phyloP scores from a whole-genome alignment of 2,329 filamentous ascomycete genomes.

The Biscogniauxia mediterranea region DNA sequence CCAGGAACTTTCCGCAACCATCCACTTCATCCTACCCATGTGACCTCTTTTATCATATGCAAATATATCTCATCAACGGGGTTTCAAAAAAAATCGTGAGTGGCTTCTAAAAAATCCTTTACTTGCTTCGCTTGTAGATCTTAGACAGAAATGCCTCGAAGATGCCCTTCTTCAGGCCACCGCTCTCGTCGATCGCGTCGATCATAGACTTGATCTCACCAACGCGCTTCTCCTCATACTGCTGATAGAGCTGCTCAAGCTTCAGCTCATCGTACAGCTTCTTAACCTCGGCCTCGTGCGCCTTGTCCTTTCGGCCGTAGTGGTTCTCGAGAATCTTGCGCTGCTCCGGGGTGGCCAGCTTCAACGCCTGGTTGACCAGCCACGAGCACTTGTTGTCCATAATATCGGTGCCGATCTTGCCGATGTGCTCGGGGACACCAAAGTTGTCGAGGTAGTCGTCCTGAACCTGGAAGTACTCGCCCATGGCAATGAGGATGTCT shows the following conservation, averaged over 20 bases:
- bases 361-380: conserved; percentile 92
- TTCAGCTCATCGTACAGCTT: conserved; percentile 82
- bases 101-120: conserved; percentile 32
- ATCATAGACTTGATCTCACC: conserved; percentile 76
- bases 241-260: conserved; percentile 77
- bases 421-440: conserved; percentile 85
- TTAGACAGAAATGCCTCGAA: conserved; percentile 90
- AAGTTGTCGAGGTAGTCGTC: conserved; percentile 99
- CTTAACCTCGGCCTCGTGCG: conserved; percentile 83
- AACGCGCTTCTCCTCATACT: conserved; percentile 87
- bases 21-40: too few relatives aligned
- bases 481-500: conserved; percentile 92
- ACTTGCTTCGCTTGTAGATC: conserved; percentile 98
- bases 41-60: too few relatives aligned
- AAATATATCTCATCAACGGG: too few relatives aligned
- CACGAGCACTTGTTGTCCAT: conserved; percentile 99
- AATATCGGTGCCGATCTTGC: conserved; percentile 98
- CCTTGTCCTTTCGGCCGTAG: conserved; percentile 88
- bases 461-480: conserved; percentile 99
- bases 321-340: conserved; percentile 83
- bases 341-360: conserved; percentile 79
- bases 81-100: too few relatives aligned
- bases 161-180: conserved; percentile 84
- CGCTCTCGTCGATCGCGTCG: conserved; percentile 74
- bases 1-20: too few relatives aligned